phyloP scores from a whole-genome alignment of 179 eudicot species.

The Silene vulgaris region DNA sequence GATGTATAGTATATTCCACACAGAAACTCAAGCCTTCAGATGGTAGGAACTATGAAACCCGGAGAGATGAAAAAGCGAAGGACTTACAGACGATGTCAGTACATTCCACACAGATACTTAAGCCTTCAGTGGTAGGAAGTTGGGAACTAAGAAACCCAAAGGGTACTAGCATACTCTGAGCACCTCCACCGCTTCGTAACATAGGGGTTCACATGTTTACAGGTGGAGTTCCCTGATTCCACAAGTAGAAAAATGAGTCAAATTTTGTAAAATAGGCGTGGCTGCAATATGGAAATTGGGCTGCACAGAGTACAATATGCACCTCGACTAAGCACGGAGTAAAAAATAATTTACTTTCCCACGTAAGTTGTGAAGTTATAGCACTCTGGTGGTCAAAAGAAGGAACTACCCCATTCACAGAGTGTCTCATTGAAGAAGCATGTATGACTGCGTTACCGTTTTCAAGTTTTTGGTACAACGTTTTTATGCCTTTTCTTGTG shows the following conservation, averaged over 20 bases:
- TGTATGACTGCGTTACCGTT: neutral
- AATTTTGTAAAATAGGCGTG: neutral
- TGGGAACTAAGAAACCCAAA: neutral
- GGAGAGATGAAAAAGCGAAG: neutral
- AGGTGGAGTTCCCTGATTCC: constrained; percentile 51
- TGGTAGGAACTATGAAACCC: constrained; percentile 1
- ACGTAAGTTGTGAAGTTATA: neutral
- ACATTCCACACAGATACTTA: neutral
- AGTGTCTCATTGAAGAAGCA: neutral
- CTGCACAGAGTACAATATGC: neutral
- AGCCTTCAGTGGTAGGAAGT: constrained; percentile 2
- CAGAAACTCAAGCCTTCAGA: constrained; percentile 11
- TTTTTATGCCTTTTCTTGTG: neutral
- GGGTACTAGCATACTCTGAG: neutral
- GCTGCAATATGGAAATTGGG: neutral
- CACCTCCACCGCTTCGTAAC: constrained; percentile 7
- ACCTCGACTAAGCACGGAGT: neutral
- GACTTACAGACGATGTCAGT: constrained; percentile 14
- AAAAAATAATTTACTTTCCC: neutral
- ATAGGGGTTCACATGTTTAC: constrained; percentile 40
- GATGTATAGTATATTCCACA: neutral
- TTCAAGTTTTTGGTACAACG: neutral
- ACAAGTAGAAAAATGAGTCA: neutral
- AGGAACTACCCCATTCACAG: neutral
- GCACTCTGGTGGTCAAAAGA: neutral